Base-by-base conservation (phyloP, 495 filamentous ascomycete genomes). In the Penicillium daleae region DNA sequence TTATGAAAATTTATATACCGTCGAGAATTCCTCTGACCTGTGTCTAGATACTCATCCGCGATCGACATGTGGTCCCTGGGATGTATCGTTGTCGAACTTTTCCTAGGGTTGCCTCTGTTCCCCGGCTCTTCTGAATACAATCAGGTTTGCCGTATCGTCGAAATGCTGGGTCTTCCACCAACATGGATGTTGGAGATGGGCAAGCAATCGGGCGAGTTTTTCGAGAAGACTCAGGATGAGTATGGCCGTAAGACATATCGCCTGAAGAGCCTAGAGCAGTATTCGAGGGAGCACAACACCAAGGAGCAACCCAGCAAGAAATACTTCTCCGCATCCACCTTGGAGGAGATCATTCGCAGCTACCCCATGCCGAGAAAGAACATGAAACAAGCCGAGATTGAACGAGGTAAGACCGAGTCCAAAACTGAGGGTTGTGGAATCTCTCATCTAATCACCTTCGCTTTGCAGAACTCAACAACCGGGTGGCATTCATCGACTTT, bases 21-120 rank as follows among this genome's bases (percentile, higher is more conserved):
- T 27, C 19, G 13, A 29, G 26, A 22, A 10, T 22, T 52, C 3
- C 13, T 42, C 58, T 60, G 13, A 60, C 58, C 0, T 21, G 3
- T 15, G 10, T 40, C 24, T 61, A 89, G 86, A n/a, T 97, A 99
- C 70, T 97, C 95, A 8, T 97, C 96, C 33, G 95, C 96, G 19
- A 99, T 99, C 71, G 96, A 99, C 70, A 98, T 99, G 96, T 99
- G 96, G 96, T 99, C 96, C 10, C 80, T 99, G 48, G 96, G 96
- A 29, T 99, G 96, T 74, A 99, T 99, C 61, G 96, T 99, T 22
- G 96, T 99, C 29, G 96, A 99, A 74, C 84, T 99, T 4, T 99
- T 99, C 81, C 81, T 99, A 3, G 96, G 96, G 39, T 79, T 99
- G 31, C 96, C 96, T 29, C 75, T 99, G 5, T 99, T 99, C 79